Base-by-base conservation (phyloP, 1,284 basidiomycete genomes). In the Microbotryomycetes sp. region DNA sequence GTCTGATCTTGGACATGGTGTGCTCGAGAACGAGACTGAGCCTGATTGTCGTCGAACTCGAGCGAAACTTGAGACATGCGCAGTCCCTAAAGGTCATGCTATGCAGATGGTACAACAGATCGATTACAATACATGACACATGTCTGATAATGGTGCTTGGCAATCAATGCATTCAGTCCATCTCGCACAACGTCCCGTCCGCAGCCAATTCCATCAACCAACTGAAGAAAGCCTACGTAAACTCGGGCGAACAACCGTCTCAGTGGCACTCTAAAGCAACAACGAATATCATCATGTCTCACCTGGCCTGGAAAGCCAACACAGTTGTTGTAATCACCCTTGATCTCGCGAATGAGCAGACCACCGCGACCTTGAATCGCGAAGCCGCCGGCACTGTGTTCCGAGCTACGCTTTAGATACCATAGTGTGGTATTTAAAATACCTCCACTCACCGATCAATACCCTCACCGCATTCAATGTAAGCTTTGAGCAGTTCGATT, bases 241-340 rank as follows among this genome's bases (percentile, higher is more conserved):
- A 6, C 3, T 6, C 1, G 47, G 1, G 1, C 0, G 22, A 31
- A 25, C 48, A 29, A 3, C 1, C n/a, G 12, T 3, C 3, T 1
- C 1, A 22, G 28, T 9, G 36, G 22, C 2, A 2, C 22, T 49
- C 19, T 19, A 14, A 70, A 15, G 60, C 49, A 47, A 61, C 60
- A 49, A 70, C 63, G 3, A 28, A 61, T 29, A 67, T 67, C 22
- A 72, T 54, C 0, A 88, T 26, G 84, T 12, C 36, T 9, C 30
- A 58, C 86, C 6, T 86, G 81, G 0, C 83, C 86, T 3, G 90
- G 90, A 74, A 93, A 92, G 3, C 93, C 93, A 15, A 94, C 91
- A 4, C 91, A 87, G 72, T 97, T 97, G 73, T 89, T 83, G 74
- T 87, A 96, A 74, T 94, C 91, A 1, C 94, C 93, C 60, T 96